Conservation (phyloP, 2,329 filamentous ascomycete species). For the Chaetoscypha palmicola region DNA sequence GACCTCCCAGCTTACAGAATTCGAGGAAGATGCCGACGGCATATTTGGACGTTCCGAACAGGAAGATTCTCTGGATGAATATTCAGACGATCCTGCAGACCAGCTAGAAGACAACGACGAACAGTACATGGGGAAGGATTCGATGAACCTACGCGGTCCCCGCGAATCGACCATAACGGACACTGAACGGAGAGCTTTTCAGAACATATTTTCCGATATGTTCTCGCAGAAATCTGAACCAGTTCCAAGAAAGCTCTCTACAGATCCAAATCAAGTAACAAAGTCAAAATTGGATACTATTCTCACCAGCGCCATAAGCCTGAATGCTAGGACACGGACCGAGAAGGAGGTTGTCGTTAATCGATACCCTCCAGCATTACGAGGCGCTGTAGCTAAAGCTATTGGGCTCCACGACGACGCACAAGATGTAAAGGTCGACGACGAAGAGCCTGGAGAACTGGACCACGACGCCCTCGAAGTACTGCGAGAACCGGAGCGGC, state of each 20-base stretch:
- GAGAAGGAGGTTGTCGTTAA: constrained; percentile 19
- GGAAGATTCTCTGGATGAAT: constrained; percentile 13
- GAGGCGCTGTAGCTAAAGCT: constrained; percentile 27
- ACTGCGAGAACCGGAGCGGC: constrained; percentile 39
- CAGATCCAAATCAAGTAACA: constrained; percentile 3
- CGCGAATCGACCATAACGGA: constrained; percentile 49
- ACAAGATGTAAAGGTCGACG: background rate
- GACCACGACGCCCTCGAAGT: constrained; percentile 16
- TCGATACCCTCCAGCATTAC: constrained; percentile 28
- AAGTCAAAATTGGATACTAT: constrained; percentile 20
- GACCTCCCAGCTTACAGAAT: too few relatives aligned
- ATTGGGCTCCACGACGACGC: constrained; percentile 18
- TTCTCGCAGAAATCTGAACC: constrained; percentile 31
- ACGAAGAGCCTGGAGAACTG: constrained; percentile 1
- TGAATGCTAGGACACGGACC: constrained; percentile 5
- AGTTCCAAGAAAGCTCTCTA: constrained; percentile 14
- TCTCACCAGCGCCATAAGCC: constrained; percentile 12
- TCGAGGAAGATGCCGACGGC: too few relatives aligned
- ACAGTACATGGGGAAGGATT: constrained; percentile 17
- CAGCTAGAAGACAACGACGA: too few relatives aligned
- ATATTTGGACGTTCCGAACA: background rate
- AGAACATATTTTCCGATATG: constrained; percentile 53
- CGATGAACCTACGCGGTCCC: constrained; percentile 15
- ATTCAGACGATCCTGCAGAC: too few relatives aligned
- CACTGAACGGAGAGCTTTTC: constrained; percentile 42